Base-by-base conservation (phyloP, 495 filamentous ascomycete genomes). In the Bacidia rubella region DNA sequence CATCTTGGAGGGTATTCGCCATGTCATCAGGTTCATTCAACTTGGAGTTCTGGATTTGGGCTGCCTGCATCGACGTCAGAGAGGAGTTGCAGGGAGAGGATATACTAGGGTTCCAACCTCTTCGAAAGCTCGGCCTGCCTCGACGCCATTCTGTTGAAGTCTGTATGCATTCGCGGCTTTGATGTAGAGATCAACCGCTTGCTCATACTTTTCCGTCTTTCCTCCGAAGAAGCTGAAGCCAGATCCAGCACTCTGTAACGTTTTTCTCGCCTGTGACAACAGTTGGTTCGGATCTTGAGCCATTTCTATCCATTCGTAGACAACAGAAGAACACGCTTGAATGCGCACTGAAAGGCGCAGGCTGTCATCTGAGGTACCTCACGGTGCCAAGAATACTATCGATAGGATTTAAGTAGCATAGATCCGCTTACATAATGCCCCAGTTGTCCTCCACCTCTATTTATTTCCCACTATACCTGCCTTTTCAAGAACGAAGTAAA, bases 11-110 rank as follows among this genome's bases (percentile, higher is more conserved):
- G 44, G 80, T 79, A 63, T 90, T 90, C 32, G 90, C 88, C 26
- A 84, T 85, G 63, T 95, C 89, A 63, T 92, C 85, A 42, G 85
- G 85, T 62, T 95, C 88, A 64, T 85, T 87, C 41, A 94, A 75
- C 53, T 87, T 79, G 46, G 81, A 74, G 4, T 61, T 73, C 67
- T 92, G 86, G 42, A 95, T 78, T 2, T 71, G 59, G 20, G 89
- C 89, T 11, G 86, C 86, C 47, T 50, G 10, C 7, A 50, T 25
- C 1, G 9, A 38, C 17, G 9, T 19, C 0, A 12, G 32, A 11
- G 47, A 15, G 19, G 17, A 21, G 11, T 50, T 11, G 27, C 5
- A 17, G 47, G n/a, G 21, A 2, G 12, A 25, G 27, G 11, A 4
- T 2, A 17, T 9, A 35, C 12, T 9, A 22, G 41, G 5, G 29